Base-by-base conservation (phyloP, 1,284 basidiomycete genomes). In the Cryptococcus sp. region DNA sequence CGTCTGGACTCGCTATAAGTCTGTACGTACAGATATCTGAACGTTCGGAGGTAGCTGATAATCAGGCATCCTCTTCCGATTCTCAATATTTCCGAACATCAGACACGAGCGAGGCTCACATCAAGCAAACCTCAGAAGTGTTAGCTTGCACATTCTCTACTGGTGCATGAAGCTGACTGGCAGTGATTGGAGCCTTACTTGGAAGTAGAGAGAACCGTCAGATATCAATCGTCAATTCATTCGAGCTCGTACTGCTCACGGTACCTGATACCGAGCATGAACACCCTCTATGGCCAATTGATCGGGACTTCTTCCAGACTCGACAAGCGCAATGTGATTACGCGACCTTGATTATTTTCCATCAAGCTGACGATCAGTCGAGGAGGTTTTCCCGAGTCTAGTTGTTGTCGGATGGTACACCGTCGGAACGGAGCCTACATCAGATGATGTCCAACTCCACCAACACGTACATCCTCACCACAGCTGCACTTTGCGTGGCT, bases 391-490 rank as follows among this genome's bases (percentile, higher is more conserved):
- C 72, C 96, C 94, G 3, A 91, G 91, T 0, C 81, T 98, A 44
- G 91, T 96, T 63, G 85, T 98, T 62, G 87, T 98, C 42, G 94
- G 94, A 14, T 98, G 94, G 94, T 98, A 98, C 72, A 88, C 88
- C 0, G 84, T 92, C 49, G 86, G 90, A 11, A 70, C 80, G 7
- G 76, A 80, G 13, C 91, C 91, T 0, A 85, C 84, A 1, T 63
- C 81, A 7, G 78, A 78, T 22, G 91, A 98, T 66, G 83, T 91
- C 46, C 78, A 81, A 1, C 79, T 98, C 13, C 91, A 97, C 69
- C 85, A 88, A 66, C 90, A 94, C 78, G 89, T 55, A 19, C 52
- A 45, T 55, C 51, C 32, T 19, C 44, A 5, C 21, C 85, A 88
- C 88, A 66, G 84, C 82, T 34, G n/a, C n/a, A n/a, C n/a, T 75